phyloP scores from a whole-genome alignment of 2,329 filamentous ascomycete genomes.

The Beauveria pseudobassiana region DNA sequence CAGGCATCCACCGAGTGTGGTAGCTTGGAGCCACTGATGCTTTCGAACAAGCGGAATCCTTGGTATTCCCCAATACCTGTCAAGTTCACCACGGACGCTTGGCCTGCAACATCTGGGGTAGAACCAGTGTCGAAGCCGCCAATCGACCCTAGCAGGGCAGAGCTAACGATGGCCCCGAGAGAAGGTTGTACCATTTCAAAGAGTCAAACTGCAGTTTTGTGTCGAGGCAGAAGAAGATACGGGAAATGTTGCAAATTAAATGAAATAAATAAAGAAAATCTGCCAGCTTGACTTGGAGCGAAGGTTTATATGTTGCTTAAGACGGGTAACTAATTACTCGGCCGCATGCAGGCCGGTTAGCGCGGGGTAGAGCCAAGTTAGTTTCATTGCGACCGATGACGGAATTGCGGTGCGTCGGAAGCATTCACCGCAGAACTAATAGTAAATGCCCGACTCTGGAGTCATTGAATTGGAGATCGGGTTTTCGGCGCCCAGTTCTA shows the following conservation, averaged over 20 bases:
- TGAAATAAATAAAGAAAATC: too few species aligned
- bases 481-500: too few species aligned
- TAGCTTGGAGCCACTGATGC: constrained; percentile 24
- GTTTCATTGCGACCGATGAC: too few species aligned
- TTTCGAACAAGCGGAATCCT: constrained; percentile 14
- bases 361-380: neutral
- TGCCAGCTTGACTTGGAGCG: neutral
- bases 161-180: constrained; percentile 1
- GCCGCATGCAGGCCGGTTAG: neutral
- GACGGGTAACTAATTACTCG: too few species aligned
- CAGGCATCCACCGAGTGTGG: constrained; percentile 35
- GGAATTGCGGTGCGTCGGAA: neutral
- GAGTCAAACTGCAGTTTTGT: neutral
- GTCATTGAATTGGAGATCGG: too few species aligned
- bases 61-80: neutral
- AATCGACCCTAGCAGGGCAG: neutral
- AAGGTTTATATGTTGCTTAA: neutral
- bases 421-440: too few species aligned
- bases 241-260: neutral
- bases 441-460: too few species aligned
- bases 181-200: neutral
- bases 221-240: neutral
- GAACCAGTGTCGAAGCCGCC: neutral
- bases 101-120: neutral
- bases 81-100: neutral